These are phyloP conservation scores for Aspergillus steynii DNA, from an alignment of 495 filamentous ascomycete species.

Conservation along the genomic window DNA sequence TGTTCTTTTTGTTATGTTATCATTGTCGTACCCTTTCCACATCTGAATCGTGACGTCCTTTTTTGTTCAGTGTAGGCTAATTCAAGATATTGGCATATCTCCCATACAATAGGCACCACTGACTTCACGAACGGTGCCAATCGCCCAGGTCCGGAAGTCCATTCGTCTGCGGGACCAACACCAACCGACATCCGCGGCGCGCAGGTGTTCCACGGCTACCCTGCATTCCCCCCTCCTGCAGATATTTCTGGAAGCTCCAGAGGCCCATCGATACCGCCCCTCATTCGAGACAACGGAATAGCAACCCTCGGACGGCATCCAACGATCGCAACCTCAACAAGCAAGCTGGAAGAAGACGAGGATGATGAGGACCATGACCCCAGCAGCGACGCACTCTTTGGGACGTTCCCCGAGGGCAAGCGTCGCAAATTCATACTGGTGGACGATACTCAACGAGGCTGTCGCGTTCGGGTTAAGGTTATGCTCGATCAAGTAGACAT, in stretches of 20 bases:
- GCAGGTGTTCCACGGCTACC: conserved; percentile 78
- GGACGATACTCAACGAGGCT: conserved; percentile 76
- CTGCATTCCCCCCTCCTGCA: conserved; percentile 59
- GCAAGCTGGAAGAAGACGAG: conserved; percentile 31
- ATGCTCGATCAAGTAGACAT: conserved; percentile 86
- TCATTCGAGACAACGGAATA: conserved; percentile 65
- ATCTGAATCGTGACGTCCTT: conserved; percentile 14
- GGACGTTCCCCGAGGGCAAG: conserved; percentile 81
- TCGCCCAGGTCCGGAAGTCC: conserved; percentile 27
- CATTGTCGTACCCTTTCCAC: conserved; percentile 22
- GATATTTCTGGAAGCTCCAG: conserved; percentile 35
- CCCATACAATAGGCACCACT: conserved; percentile 37
- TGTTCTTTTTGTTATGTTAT: conserved; percentile 22
- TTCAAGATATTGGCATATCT: conserved; percentile 25
- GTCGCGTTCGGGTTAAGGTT: conserved; percentile 81
- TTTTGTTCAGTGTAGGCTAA: conserved; percentile 49
- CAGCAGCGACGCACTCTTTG: conserved; percentile 69
- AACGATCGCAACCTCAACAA: conserved; percentile 41
- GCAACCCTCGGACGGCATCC: conserved; percentile 50
- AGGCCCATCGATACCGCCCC: conserved; percentile 68
- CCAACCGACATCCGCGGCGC: conserved; percentile 64
- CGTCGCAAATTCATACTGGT: conserved; percentile 95
- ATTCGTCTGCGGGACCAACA: conserved; percentile 24
- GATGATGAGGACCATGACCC: conserved; percentile 49
- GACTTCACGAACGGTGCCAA: conserved; percentile 37